Evolutionary conservation across 2,329 filamentous ascomycete species (phyloP), one percentile per base, ranked within the genome.

Genomic region (Pseudocercospora fuligena): DNA sequence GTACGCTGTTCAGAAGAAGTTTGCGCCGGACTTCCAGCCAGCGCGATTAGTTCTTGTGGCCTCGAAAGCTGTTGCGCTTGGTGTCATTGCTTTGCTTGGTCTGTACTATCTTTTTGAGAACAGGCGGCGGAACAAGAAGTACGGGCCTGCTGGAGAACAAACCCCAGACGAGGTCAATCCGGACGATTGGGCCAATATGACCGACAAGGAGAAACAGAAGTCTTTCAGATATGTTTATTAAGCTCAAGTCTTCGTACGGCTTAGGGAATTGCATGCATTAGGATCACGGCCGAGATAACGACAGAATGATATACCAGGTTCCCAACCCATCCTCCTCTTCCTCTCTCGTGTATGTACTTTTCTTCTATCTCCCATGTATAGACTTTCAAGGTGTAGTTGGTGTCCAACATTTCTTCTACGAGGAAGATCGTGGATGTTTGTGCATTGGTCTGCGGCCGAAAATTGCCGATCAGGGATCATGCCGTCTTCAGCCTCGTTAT

Each of bases 61-160:
- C 0, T 74, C 73, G 1, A 75, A 76, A 61, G 75, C 76, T 4
- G 70, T 73, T 8, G 72, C 78, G 2, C 75, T 76, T 0, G 69
- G 79, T 0, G 67, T 81, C 9, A 83, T 85, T 0, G 75, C 82
- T 9, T 25, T 77, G 5, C 73, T 88, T 27, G 83, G 84, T 70
- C 63, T 80, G 16, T 86, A 70, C 25, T 72, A 70, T 29, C 29
- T 61, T 3, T 60, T 49, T 19, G 54, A 60, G 12, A 72, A 72
- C 25, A 66, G 61, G 23, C 29, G 64, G 6, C 47, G 69, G n/a
- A 66, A 71, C 46, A 57, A 46, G 12, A 27, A 53, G 47, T 69
- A 64, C 61, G 66, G 66, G 21, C 60, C 64, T 12, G 43, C n/a
- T 47, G 14, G 25, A 3, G 58, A 43, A 40, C 36, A 33, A 16